Evolutionary conservation across 2,329 filamentous ascomycete species (phyloP), one percentile per base, ranked within the genome.

Genomic region (Fusarium oxysporum): DNA sequence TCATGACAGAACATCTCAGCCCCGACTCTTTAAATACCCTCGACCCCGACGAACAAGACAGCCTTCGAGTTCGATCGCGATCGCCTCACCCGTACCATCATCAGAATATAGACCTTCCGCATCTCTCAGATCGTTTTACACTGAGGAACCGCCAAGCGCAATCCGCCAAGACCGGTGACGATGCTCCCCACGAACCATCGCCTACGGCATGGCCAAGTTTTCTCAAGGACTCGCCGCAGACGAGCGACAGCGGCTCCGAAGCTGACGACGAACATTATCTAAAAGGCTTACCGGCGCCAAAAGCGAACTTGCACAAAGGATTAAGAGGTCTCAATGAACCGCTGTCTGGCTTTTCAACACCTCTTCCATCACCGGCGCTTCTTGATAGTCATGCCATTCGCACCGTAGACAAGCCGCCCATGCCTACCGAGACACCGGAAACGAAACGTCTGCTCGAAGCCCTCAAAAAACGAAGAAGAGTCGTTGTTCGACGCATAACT

Each of bases 221-320:
- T 70, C 81, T 83, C 65, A 86, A 85, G 71, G 87, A 89, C 57
- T 89, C 89, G 8, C 86, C 87, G 3, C 87, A 90, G 4, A 89
- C 89, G 16, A 97, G 94, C 81, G 95, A 97, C 75, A 97, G 95
- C 80, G 96, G 96, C 30, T 97, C 95, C 23, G 96, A 98, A 80
- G 96, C 96, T 43, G 96, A 98, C 78, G 96, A 98, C 83, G 96
- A 98, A 81, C 93, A 95, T 71, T 92, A 96, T 75, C 86, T 97
- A 63, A 96, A 92, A 80, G 93, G 95, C 1, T 84, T 98, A 28
- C 95, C 96, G 3, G 93, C 95, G 6, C 93, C 95, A 5, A 92
- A 88, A n/a, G 76, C 87, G 13, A 88, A 90, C 68, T 86, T 90
- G 37, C 92, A 93, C 79, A 98, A 97, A 83, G 95, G 95, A 12